Conservation (phyloP, 495 filamentous ascomycete genomes). For the Amphirosellinia nigrospora region DNA sequence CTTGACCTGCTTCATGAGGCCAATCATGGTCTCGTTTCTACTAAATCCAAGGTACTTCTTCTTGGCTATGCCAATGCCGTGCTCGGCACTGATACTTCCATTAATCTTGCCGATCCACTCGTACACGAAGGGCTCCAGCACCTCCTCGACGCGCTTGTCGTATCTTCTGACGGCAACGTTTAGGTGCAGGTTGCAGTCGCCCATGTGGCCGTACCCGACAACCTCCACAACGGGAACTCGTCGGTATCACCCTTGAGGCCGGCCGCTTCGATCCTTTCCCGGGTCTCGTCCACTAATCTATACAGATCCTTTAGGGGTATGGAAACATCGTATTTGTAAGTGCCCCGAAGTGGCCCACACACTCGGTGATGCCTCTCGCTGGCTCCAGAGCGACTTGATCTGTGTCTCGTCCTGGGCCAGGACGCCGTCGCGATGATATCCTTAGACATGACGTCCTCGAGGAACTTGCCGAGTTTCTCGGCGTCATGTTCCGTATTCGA, state of each 20-base stretch:
- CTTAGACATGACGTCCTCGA: conserved; percentile 88
- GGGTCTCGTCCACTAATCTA: conserved; percentile 81
- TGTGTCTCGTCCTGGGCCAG: conserved; percentile 93
- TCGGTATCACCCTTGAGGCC: conserved; percentile 82
- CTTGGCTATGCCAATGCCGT: conserved; percentile 93
- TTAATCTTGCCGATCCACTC: conserved; percentile 89
- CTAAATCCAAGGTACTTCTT: conserved; percentile 94
- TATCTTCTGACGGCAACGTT: conserved; percentile 84
- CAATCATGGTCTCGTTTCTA: conserved; percentile 81
- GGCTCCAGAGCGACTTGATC: conserved; percentile 82
- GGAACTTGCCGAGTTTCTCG: conserved; percentile 81
- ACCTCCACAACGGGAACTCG: conserved; percentile 83
- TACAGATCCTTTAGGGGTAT: conserved; percentile 91
- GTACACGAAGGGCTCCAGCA: conserved; percentile 92
- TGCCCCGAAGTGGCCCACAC: conserved; percentile 89
- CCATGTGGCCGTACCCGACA: conserved; percentile 98
- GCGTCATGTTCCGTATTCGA: conserved; percentile 92
- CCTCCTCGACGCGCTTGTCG: conserved; percentile 86
- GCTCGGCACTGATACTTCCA: conserved; percentile 95
- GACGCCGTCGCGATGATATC: conserved; percentile 87
- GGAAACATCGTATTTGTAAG: conserved; percentile 98
- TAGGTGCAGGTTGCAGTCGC: conserved; percentile 91
- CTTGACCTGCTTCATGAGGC: conserved; percentile 94
- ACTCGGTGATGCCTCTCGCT: conserved; percentile 91
- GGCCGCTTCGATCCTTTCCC: conserved; percentile 68